Percentiles rank a stretch among this genome's conserved stretches.
Evolutionary conservation across 1,284 basidiomycete species (phyloP).

Genomic region (Pseudozyma sp.): DNA sequence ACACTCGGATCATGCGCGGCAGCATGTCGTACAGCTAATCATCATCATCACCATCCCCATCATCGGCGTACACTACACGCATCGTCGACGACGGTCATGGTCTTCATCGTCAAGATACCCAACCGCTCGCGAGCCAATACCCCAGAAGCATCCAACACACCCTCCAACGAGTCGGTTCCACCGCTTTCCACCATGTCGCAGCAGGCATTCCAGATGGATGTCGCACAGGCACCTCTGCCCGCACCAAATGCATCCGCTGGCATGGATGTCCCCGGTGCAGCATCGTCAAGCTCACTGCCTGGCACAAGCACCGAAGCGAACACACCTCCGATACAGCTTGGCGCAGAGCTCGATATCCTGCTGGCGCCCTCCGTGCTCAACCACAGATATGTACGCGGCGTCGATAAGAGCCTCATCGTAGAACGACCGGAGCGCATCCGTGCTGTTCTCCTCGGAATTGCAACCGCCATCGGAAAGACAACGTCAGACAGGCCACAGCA

Average conservation of each 20-base stretch:
- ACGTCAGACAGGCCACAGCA: conserved; percentile 1
- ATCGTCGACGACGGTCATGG: conserved; percentile 33
- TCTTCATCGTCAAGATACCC: conserved; percentile 64
- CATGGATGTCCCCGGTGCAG: background rate
- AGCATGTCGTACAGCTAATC: too few species aligned
- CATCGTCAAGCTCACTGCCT: background rate
- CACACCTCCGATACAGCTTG: background rate
- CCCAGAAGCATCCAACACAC: conserved; percentile 33
- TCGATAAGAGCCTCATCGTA: conserved; percentile 64
- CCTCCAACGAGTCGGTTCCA: conserved; percentile 7
- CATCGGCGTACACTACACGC: too few species aligned
- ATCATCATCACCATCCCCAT: too few species aligned
- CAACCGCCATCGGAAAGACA: conserved; percentile 47
- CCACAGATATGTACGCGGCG: conserved; percentile 63
- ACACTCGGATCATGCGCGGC: too few species aligned
- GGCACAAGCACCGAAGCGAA: background rate
- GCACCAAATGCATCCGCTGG: background rate
- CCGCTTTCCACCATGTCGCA: background rate
- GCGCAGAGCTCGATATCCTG: conserved; percentile 56
- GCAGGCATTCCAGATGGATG: background rate
- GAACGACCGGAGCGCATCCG: conserved; percentile 66
- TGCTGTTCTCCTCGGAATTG: conserved; percentile 61
- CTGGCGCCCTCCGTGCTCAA: conserved; percentile 62
- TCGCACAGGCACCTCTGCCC: background rate
- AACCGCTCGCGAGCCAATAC: conserved; percentile 44